These are phyloP conservation scores for Mycena galericulata DNA, from an alignment of 768 basidiomycete species.

Conservation along the genomic window DNA sequence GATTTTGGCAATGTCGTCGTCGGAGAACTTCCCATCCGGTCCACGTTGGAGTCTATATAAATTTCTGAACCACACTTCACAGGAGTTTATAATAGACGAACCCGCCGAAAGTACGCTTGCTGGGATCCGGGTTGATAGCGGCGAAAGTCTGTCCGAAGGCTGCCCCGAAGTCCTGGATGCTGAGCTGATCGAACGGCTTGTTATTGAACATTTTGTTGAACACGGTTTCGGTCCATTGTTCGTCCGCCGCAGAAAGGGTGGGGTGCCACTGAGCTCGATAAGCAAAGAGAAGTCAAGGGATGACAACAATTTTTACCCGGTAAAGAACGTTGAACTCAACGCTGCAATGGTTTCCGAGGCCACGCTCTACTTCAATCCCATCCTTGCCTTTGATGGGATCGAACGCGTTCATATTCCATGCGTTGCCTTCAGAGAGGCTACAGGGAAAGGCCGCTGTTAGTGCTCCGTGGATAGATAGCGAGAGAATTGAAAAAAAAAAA, in stretches of 20 bases:
- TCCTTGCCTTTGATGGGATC: constrained; percentile 55
- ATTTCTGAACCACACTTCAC: constrained; percentile 11
- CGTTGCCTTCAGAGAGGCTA: constrained; percentile 59
- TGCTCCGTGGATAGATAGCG: not conserved
- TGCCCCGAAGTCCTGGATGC: constrained; percentile 40
- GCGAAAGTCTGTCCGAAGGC: constrained; percentile 35
- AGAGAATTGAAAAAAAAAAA: not conserved
- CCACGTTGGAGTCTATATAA: constrained; percentile 56
- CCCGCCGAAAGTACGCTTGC: constrained; percentile 61
- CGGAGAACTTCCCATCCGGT: constrained; percentile 60
- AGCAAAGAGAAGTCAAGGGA: not conserved
- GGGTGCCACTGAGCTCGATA: constrained; percentile 64
- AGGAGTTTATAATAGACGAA: constrained; percentile 36
- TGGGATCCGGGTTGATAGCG: constrained; percentile 38
- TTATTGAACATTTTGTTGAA: constrained; percentile 56
- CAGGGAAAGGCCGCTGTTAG: not conserved
- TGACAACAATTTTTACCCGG: constrained; percentile 42
- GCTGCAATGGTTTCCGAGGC: constrained; percentile 74
- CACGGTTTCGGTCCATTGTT: constrained; percentile 60
- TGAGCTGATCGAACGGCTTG: constrained; percentile 51
- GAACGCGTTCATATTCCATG: constrained; percentile 66
- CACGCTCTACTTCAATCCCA: constrained; percentile 53
- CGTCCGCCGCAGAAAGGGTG: constrained; percentile 60
- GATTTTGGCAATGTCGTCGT: constrained; percentile 62
- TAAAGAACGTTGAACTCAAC: constrained; percentile 75